Evolutionary conservation across 225 moss, liverwort and hornwort genomes (phyloP), one percentile per base, ranked within the genome.

Genomic region (Antitrichia curtipendula): DNA sequence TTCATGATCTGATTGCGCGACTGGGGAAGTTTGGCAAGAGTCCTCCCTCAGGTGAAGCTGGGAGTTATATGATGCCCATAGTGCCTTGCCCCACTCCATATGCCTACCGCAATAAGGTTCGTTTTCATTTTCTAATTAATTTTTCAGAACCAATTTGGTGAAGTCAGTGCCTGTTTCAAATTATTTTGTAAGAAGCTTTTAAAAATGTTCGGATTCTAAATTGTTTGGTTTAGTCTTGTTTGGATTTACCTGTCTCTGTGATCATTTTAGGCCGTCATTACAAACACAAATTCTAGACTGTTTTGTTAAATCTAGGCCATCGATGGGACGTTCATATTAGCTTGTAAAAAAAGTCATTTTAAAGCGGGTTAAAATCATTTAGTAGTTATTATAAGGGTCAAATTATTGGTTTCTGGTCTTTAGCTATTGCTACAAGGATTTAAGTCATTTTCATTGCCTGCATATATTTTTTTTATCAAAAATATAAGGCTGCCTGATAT

Each of bases 101-200:
- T 88, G 93, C 95, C 68, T 99, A 99, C 78, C 93, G 99, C 82
- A 99, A 99, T 82, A 99, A 99, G 97, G 99, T 97, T 62, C 41
- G 52, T 81, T 23, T 69, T 86, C 34, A 8, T 75, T 28, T 49
- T 31, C 49, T 56, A 64, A 23, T 49, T 47, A 28, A 17, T 38
- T 9, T 23, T 66, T 63, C 52, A 58, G 61, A 60, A 76, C 58
- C 77, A 41, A 41, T 64, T 7, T 75, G 31, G 32, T 34, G 63
- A 53, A 41, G 54, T 85, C 3, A 38, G 16, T 77, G 31, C 24
- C 4, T 76, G 50, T 60, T 80, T 78, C 57, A 17, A 80, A 62
- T 70, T 20, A 34, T 45, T 68, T 11, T 43, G 38, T 59, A 15
- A 61, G 61, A 10, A 3, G 16, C n/a, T 29, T 58, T 61, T 49